Conservation (phyloP, 139 green algal genomes). For the Zygnema cylindricum region DNA sequence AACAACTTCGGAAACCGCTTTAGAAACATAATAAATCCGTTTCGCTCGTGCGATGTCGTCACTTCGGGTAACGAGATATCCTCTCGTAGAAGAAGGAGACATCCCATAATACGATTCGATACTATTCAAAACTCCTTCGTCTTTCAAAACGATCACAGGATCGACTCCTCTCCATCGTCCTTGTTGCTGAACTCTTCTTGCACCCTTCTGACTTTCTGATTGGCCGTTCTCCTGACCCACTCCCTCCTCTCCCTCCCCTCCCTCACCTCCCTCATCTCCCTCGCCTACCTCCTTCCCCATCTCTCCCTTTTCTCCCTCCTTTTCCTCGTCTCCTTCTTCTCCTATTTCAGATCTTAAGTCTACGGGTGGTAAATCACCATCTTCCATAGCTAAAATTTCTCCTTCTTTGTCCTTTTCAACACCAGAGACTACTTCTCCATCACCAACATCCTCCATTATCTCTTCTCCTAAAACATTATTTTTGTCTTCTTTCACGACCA, state of each 20-base stretch:
- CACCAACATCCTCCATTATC: background rate
- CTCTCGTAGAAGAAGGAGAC: slow-evolving; percentile 4
- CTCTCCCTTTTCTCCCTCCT: no score
- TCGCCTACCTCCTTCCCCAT: no score
- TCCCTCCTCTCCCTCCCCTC: background rate
- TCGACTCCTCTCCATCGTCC: slow-evolving; percentile 56
- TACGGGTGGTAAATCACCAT: slow-evolving; percentile 4
- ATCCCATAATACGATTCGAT: slow-evolving; percentile 53
- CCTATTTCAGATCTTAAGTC: background rate
- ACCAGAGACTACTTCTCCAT: background rate
- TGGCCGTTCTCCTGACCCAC: background rate
- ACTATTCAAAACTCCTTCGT: slow-evolving; percentile 40
- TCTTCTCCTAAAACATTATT: background rate
- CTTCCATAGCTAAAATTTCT: slow-evolving; percentile 27
- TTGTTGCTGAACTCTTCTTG: slow-evolving; percentile 42
- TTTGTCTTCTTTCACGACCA: background rate
- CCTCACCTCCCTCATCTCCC: slow-evolving; percentile 32
- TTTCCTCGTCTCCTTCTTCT: background rate
- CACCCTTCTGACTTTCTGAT: background rate
- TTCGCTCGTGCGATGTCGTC: slow-evolving; percentile 30
- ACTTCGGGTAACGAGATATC: slow-evolving; percentile 38
- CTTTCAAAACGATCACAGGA: slow-evolving; percentile 53
- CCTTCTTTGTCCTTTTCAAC: background rate
- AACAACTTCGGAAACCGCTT: slow-evolving; percentile 9
- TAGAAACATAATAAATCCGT: slow-evolving; percentile 52